Base-by-base conservation (phyloP, 106 monocot species). In the Dendrobium officinale region DNA sequence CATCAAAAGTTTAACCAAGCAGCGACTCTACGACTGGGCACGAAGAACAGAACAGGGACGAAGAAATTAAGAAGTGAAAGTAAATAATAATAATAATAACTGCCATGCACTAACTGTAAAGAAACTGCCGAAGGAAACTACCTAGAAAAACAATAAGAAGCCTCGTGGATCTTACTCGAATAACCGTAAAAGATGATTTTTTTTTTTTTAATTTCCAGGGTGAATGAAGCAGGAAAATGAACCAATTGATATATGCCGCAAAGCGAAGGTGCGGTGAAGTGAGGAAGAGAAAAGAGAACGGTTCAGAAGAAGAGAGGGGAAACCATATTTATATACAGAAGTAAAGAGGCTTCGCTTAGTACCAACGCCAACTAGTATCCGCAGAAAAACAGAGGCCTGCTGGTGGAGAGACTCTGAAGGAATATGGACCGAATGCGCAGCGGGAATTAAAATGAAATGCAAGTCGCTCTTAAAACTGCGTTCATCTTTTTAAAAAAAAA, bases 281-380 rank as follows among this genome's bases (percentile, higher is more conserved):
- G 6, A n/a, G 31, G 10, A 68, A 31, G 67, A 68, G 26, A 29
- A 45, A 51, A 51, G 51, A 51, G 51, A 72, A 72, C n/a, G 11
- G 72, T 33, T 29, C 72, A 72, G 72, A 33, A 37, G 31, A 0
- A 11, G 33, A 70, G 70, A 4, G 3, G 18, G 33, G 72, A 72
- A 27, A 27, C 37, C 16, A 72, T 16, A 29, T 40, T 72, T 40
- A 72, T 72, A 72, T 26, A 0, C 5, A 17, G 13, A 13, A 37
- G 29, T 72, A 37, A 72, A 33, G 22, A 72, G 24, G 72, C 40
- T 72, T 72, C 72, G 72, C 72, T 40, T 72, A 40, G 40, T 72
- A 72, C 72, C 72, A 16, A 72, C 72, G 72, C 72, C 5, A 40
- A 31, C 68, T 29, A 29, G 72, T 3, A 72, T 40, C 72, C 2